Evolutionary conservation across 2,329 filamentous ascomycete species (phyloP).

Genomic region (Fusarium odoratissimum): DNA sequence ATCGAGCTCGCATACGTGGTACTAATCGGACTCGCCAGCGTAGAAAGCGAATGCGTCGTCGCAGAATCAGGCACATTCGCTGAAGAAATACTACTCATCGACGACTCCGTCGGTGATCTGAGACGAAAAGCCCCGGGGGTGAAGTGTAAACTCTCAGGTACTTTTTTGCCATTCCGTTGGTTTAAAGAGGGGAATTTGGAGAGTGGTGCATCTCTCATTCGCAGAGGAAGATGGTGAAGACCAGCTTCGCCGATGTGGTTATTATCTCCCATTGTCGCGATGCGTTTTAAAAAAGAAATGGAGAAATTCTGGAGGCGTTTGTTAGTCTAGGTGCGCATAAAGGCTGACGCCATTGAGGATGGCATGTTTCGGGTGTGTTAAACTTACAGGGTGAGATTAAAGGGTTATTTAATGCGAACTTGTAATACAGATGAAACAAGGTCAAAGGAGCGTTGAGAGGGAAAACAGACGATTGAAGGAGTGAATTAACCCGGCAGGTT

Average conservation of each 20-base stretch:
- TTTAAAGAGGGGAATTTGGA: conserved; percentile 36
- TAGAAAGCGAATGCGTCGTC: conserved; percentile 52
- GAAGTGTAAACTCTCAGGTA: conserved; percentile 50
- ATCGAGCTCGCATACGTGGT: conserved; percentile 51
- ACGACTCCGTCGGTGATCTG: conserved; percentile 53
- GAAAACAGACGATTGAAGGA: conserved; percentile 16
- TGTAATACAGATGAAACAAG: not conserved
- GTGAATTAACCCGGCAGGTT: conserved; percentile 2
- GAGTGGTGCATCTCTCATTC: conserved; percentile 28
- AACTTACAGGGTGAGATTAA: conserved; percentile 20
- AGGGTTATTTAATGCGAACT: not conserved
- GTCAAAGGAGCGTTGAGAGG: not conserved
- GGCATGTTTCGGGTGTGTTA: not conserved
- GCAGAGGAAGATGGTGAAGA: conserved; percentile 45
- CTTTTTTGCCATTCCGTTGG: conserved; percentile 31
- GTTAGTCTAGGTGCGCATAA: not conserved
- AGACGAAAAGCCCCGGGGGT: conserved; percentile 44
- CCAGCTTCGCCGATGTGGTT: conserved; percentile 36
- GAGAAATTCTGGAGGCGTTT: conserved; percentile 4
- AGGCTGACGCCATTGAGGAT: not conserved
- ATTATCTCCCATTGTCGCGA: conserved; percentile 37
- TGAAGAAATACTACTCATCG: conserved; percentile 54
- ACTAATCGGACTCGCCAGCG: conserved; percentile 52
- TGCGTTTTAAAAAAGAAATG: not conserved
- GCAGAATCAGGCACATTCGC: conserved; percentile 54